These are phyloP conservation scores for Porcisia deanei DNA, from an alignment of 208 protist species.

Conservation along the genomic window DNA sequence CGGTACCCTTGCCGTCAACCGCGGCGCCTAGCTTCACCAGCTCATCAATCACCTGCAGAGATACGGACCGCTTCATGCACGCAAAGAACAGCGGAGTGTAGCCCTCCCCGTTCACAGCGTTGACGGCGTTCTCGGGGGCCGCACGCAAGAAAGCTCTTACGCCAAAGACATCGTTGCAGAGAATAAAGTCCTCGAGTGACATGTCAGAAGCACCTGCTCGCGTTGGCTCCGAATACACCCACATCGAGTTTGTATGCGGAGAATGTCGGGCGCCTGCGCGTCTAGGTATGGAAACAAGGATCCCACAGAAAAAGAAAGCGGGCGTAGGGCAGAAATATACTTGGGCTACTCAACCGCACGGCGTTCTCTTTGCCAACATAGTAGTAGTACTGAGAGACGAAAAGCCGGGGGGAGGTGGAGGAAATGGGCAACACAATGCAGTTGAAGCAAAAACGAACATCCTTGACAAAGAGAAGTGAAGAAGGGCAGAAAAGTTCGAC, in stretches of 20 bases:
- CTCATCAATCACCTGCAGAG: conserved; percentile 39
- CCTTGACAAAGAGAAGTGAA: not conserved
- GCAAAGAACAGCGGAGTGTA: conserved; percentile 85
- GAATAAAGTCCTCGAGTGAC: conserved; percentile 27
- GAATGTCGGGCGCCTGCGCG: not conserved
- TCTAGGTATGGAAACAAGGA: not conserved
- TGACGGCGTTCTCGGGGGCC: conserved; percentile 24
- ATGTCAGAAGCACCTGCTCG: conserved; percentile 2
- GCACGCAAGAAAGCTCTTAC: conserved; percentile 21
- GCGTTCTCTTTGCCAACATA: not conserved
- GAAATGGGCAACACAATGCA: no score
- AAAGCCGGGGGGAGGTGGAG: not conserved
- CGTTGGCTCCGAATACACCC: not conserved
- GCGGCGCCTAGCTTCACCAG: conserved; percentile 61
- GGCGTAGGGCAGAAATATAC: not conserved
- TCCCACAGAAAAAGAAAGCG: conserved; percentile 13
- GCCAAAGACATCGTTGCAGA: conserved; percentile 31
- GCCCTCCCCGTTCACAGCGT: conserved; percentile 50
- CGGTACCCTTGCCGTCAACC: conserved; percentile 57
- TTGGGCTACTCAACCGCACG: not conserved
- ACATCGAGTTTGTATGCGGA: not conserved
- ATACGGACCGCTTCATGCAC: conserved; percentile 76
- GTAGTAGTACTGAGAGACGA: not conserved
- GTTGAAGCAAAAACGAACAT: not conserved
- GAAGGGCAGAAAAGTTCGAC: not conserved